These are phyloP conservation scores for Phaseolus lunatus DNA, from an alignment of 306 rosid genomes.

Conservation along the genomic window DNA sequence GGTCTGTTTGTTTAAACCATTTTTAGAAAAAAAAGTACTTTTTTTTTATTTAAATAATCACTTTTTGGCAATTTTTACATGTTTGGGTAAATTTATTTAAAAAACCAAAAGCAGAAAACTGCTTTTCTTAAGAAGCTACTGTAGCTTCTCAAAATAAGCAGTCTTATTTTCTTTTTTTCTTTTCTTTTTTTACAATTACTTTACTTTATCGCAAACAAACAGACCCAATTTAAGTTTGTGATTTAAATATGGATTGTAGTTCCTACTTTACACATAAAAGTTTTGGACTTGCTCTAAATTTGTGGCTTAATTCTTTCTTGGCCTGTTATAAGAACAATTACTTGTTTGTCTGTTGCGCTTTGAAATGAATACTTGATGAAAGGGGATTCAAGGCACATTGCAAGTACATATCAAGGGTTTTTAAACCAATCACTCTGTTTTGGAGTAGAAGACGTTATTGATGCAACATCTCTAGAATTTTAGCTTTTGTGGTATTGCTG, in stretches of 20 bases:
- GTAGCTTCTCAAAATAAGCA: no score
- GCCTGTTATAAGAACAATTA: background rate
- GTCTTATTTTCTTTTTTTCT: no score
- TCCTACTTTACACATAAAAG: slow-evolving; percentile 1
- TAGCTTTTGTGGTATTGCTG: slow-evolving; percentile 18
- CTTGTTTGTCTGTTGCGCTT: background rate
- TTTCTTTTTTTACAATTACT: no score
- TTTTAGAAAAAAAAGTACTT: no score
- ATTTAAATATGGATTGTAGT: slow-evolving; percentile 16
- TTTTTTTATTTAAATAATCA: no score
- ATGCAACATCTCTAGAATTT: slow-evolving; percentile 27
- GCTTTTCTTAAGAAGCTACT: no score
- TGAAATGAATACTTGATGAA: slow-evolving; percentile 12
- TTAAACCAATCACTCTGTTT: slow-evolving; percentile 10
- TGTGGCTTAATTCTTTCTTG: slow-evolving; percentile 2
- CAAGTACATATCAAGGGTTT: slow-evolving; percentile 9
- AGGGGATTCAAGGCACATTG: slow-evolving; percentile 26
- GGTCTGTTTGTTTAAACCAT: no score
- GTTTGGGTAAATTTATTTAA: no score
- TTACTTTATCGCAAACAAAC: no score
- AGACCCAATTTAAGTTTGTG: background rate
- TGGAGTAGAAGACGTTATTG: slow-evolving; percentile 17
- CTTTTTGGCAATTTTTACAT: no score
- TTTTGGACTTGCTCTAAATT: slow-evolving; percentile 8
- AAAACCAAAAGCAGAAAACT: no score